Evolutionary conservation across 768 basidiomycete species (phyloP).

Genomic region (Agaricus blazei): DNA sequence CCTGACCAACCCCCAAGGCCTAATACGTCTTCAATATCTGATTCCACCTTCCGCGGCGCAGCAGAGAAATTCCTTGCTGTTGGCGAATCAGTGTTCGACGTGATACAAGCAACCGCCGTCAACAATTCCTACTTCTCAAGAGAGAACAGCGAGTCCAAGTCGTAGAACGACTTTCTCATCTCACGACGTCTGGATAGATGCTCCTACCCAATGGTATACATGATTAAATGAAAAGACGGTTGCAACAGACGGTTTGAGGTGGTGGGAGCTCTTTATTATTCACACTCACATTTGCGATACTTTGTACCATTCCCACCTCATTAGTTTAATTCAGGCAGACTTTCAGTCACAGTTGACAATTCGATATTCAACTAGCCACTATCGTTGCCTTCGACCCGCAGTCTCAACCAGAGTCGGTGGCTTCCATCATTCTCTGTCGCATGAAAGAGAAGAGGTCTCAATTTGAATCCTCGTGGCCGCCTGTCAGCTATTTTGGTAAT

Average conservation of each 20-base stretch:
- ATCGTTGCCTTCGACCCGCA: background rate
- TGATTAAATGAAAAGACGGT: no score
- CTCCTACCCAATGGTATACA: background rate
- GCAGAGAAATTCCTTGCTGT: conserved; percentile 80
- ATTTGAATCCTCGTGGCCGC: background rate
- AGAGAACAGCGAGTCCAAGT: conserved; percentile 24
- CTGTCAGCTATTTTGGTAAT: background rate
- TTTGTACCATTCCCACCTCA: no score
- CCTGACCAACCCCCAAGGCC: conserved; percentile 38
- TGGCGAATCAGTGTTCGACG: conserved; percentile 87
- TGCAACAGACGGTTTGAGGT: no score
- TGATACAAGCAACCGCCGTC: conserved; percentile 80
- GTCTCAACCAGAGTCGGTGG: background rate
- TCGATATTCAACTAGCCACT: no score
- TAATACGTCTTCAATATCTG: conserved; percentile 63
- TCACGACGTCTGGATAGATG: background rate
- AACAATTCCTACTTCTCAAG: conserved; percentile 81
- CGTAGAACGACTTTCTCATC: background rate
- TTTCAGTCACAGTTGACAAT: no score
- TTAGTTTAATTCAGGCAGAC: no score
- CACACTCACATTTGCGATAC: no score
- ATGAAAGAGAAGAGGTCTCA: background rate
- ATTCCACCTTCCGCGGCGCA: conserved; percentile 69
- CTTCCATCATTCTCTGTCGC: background rate
- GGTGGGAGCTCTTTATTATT: no score